phyloP scores from a whole-genome alignment of 1,284 basidiomycete genomes.

The Irpex sp. region DNA sequence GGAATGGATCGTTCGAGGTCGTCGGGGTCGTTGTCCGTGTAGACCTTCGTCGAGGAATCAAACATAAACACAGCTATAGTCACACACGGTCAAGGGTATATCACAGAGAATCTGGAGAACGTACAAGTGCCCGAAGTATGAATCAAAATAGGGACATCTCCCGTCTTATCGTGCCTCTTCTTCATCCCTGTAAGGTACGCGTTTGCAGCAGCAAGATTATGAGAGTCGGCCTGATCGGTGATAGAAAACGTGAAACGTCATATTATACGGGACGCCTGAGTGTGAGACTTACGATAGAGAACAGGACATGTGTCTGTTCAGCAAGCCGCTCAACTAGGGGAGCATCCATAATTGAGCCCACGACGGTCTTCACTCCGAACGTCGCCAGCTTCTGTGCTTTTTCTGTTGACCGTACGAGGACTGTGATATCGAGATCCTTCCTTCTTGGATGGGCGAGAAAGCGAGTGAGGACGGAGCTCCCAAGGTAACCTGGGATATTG shows the following conservation, averaged over 20 bases:
- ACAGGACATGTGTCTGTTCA: slow-evolving; percentile 23
- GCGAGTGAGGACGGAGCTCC: slow-evolving; percentile 37
- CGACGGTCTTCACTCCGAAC: slow-evolving; percentile 33
- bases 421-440: slow-evolving; percentile 34
- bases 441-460: slow-evolving; percentile 35
- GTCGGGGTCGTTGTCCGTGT: slow-evolving; percentile 22
- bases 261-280: neutral
- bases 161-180: slow-evolving; percentile 38
- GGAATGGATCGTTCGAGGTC: slow-evolving; percentile 24
- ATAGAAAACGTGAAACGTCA: neutral
- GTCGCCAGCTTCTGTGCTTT: slow-evolving; percentile 37
- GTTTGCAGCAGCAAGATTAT: slow-evolving; percentile 35
- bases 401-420: slow-evolving; percentile 35
- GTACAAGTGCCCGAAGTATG: slow-evolving; percentile 40
- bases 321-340: slow-evolving; percentile 21
- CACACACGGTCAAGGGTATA: neutral
- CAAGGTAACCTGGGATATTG: slow-evolving; percentile 35
- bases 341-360: slow-evolving; percentile 37
- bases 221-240: slow-evolving; percentile 35
- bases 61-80: slow-evolving; percentile 33
- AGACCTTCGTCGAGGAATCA: slow-evolving; percentile 38
- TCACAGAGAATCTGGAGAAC: neutral
- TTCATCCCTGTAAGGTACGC: slow-evolving; percentile 44
- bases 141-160: slow-evolving; percentile 42
- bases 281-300: slow-evolving; percentile 19